These are phyloP conservation scores for Podila horticola DNA, from an alignment of 192 early-diverging fungal species.

Conservation along the genomic window DNA sequence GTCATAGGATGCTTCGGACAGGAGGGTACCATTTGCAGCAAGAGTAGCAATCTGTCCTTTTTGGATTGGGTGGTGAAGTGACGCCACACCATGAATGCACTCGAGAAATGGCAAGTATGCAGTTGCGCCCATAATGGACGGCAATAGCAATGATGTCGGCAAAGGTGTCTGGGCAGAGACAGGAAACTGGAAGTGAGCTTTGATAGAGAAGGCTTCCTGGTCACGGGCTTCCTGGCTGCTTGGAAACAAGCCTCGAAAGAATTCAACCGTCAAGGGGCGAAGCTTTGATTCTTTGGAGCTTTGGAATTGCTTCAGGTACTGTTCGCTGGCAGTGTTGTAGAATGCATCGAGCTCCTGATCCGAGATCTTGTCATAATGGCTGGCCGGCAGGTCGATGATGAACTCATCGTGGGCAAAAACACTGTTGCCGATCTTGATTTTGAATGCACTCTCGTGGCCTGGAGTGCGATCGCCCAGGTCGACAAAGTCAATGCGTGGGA, in stretches of 20 bases:
- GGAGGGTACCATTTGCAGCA: constrained; percentile 1
- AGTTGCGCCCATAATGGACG: constrained; percentile 57
- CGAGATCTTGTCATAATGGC: constrained; percentile 42
- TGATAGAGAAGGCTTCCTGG: constrained; percentile 17
- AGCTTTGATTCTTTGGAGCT: neutral
- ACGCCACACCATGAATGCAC: constrained; percentile 61
- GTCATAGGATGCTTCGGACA: constrained; percentile 16
- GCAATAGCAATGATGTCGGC: constrained; percentile 20
- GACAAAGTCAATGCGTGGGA: constrained; percentile 44
- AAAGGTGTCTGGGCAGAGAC: constrained; percentile 35
- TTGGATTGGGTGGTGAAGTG: constrained; percentile 44
- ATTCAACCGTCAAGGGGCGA: neutral
- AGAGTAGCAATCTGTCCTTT: constrained; percentile 34
- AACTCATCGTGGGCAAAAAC: constrained; percentile 51
- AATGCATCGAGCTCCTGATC: constrained; percentile 45
- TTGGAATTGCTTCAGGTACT: constrained; percentile 16
- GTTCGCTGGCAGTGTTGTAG: constrained; percentile 4
- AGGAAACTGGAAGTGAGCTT: constrained; percentile 28
- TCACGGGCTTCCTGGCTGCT: neutral
- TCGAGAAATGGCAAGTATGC: constrained; percentile 58
- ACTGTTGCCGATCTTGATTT: constrained; percentile 33
- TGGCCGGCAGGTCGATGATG: constrained; percentile 36
- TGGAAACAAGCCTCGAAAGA: constrained; percentile 23
- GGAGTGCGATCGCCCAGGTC: constrained; percentile 6
- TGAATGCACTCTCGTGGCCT: constrained; percentile 13